Evolutionary conservation across 768 basidiomycete species (phyloP).

Genomic region (Xerocomellus amylosporus): DNA sequence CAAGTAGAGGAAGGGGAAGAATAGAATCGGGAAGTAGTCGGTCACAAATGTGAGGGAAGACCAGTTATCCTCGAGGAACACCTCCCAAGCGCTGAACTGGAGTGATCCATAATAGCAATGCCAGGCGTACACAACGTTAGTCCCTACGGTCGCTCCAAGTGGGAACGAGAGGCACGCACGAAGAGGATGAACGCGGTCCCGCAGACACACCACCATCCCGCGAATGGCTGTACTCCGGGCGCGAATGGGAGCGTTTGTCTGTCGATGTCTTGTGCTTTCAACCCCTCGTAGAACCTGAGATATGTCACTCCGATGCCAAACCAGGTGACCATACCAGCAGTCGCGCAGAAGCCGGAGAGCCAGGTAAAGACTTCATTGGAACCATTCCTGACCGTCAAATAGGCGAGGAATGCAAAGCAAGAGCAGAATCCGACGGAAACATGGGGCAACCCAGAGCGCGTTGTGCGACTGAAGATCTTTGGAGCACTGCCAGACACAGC

Average conservation of each 20-base stretch:
- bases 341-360: conserved; percentile 37
- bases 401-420: conserved; percentile 37
- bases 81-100: conserved; percentile 41
- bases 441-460: conserved; percentile 43
- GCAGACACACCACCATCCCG: conserved; percentile 38
- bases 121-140: not conserved
- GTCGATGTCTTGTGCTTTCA: conserved; percentile 48
- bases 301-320: conserved; percentile 46
- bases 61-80: conserved; percentile 42
- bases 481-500: conserved; percentile 54
- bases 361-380: conserved; percentile 43
- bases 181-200: conserved; percentile 30
- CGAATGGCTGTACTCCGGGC: conserved; percentile 41
- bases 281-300: conserved; percentile 45
- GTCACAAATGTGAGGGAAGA: conserved; percentile 39
- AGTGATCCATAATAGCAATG: not conserved
- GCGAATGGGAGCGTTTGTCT: conserved; percentile 46
- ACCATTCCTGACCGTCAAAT: conserved; percentile 39
- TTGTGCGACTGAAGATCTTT: conserved; percentile 43
- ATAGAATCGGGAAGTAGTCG: conserved; percentile 40
- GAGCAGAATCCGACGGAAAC: conserved; percentile 34
- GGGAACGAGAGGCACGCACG: conserved; percentile 29
- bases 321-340: conserved; percentile 44
- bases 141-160: not conserved
- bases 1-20: conserved; percentile 50